phyloP scores from a whole-genome alignment of 2,329 filamentous ascomycete species.

The Trichoderma pleuroti region DNA sequence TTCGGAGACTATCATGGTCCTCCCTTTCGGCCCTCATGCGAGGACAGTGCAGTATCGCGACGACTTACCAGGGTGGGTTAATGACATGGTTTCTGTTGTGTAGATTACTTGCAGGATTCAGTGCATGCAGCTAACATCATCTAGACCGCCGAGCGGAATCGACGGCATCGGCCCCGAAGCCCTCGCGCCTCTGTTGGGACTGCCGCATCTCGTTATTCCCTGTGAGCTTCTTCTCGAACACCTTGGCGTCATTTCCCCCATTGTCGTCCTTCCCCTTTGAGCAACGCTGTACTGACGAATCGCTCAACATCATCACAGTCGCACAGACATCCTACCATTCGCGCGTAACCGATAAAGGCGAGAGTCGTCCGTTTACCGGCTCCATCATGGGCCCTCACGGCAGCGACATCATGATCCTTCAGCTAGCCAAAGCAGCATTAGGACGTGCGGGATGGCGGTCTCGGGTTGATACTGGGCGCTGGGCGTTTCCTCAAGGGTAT shows the following conservation, averaged over 20 bases:
- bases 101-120: slow-evolving; percentile 12
- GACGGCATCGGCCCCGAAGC: slow-evolving; percentile 28
- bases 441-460: slow-evolving; percentile 29
- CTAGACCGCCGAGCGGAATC: slow-evolving; percentile 28
- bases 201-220: slow-evolving; percentile 33
- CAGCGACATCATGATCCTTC: slow-evolving; percentile 28
- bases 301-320: neutral
- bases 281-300: neutral
- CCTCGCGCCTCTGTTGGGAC: slow-evolving; percentile 30
- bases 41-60: slow-evolving; percentile 29
- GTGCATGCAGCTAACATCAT: slow-evolving; percentile 8
- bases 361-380: slow-evolving; percentile 32
- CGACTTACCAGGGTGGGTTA: slow-evolving; percentile 27
- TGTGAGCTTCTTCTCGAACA: slow-evolving; percentile 29
- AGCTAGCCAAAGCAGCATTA: slow-evolving; percentile 30
- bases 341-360: slow-evolving; percentile 27
- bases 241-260: neutral
- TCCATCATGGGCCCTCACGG: slow-evolving; percentile 30
- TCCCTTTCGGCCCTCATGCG: slow-evolving; percentile 27
- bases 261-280: neutral
- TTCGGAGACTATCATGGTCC: slow-evolving; percentile 27
- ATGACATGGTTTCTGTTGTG: neutral
- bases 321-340: slow-evolving; percentile 29
- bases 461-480: slow-evolving; percentile 29
- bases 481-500: slow-evolving; percentile 28